Evolutionary conservation across 495 filamentous ascomycete genomes (phyloP), one percentile per base, ranked within the genome.

Genomic region (Neurospora sp.): DNA sequence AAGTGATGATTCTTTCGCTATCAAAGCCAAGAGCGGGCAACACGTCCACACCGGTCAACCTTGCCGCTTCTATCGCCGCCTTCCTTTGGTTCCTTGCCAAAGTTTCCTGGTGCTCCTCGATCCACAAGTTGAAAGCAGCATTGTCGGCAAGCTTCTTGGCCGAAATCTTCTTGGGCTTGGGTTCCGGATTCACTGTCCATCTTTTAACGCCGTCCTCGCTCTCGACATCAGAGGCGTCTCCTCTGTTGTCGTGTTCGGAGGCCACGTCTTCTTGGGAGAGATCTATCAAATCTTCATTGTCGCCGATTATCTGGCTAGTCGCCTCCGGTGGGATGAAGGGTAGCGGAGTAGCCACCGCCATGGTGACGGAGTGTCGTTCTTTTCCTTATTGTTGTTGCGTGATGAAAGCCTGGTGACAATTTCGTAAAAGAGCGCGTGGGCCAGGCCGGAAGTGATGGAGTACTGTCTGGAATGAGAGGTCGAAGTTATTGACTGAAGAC

Each of bases 1-100:
- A 90, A 16, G 88, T 85, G 72, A 92, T 92, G 71, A 92, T 90
- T 37, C 82, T 75, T 22, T 84, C 75, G 48, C 77, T 81, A 70
- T 81, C 81, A 39, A 78, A 78, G 20, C 80, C 76, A 59, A 70
- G 74, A 8, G 79, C 74, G 14, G 80, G 73, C 41, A 68, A 27
- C 39, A 74, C 69, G 69, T 74, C 53, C 53, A 37, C 27, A 27
- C 53, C 53, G 27, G 27, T 72, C 1, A 79, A 77, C 69, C 75
- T 77, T 61, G 79, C 74, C 14, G 79, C 76, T 61, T 79, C 73
- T 10, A 71, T 40, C 1, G 74, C 8, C 3, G 69, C 40, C 37
- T 74, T 77, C 10, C 53, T 70, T 9, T 70, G 35, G 40, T 31
- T 39, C 31, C 70, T 76, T 6, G 71, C 38, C 20, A 78, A 65